Base-by-base conservation (phyloP, 306 rosid species). In the Fagus sylvatica region DNA sequence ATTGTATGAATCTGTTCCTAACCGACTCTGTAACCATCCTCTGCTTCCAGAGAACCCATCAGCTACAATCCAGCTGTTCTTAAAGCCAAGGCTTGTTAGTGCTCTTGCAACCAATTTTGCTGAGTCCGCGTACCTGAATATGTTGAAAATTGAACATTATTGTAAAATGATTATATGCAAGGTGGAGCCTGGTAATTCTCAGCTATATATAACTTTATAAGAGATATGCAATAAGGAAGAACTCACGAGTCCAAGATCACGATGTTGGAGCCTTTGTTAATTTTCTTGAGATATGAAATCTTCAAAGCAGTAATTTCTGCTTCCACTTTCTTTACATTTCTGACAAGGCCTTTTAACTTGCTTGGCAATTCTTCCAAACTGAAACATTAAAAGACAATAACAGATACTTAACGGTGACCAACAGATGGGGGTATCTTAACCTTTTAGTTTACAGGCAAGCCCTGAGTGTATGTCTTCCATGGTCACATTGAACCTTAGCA, bases 1-100 rank as follows among this genome's bases (percentile, higher is more conserved):
- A 16, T 86, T 93, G 84, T 89, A 95, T 0, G 97, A 79, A 84
- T 95, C 97, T 7, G 91, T 85, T 61, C 94, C 99, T 81, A 96
- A 76, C 72, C 93, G 94, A 81, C 99, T 96, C 77, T 93, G 98
- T 34, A 96, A 81, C 98, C 98, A 96, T 30, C 98, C 98, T 83
- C 73, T 90, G 75, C 75, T 75, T 33, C 98, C 99, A 9, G 96
- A 91, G 86, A 91, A 95, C n/a, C 99, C 99, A 80, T 90, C 97
- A 6, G 91, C 90, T 64, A 93, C 98, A 5, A 75, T 80, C 90
- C 89, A 91, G 39, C 89, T 33, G 80, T 90, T 88, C 86, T 86
- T 87, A 30, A 88, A 96, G 41, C 96, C 97, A 64, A 90, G 90
- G 80, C 43, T 81, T 5, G 94, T 91, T 5, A 96, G 77, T 4